Percentiles rank a stretch among this genome's conserved stretches.
Conservation (phyloP, 768 basidiomycete genomes). For the Omphalotus guepiniiformis region DNA sequence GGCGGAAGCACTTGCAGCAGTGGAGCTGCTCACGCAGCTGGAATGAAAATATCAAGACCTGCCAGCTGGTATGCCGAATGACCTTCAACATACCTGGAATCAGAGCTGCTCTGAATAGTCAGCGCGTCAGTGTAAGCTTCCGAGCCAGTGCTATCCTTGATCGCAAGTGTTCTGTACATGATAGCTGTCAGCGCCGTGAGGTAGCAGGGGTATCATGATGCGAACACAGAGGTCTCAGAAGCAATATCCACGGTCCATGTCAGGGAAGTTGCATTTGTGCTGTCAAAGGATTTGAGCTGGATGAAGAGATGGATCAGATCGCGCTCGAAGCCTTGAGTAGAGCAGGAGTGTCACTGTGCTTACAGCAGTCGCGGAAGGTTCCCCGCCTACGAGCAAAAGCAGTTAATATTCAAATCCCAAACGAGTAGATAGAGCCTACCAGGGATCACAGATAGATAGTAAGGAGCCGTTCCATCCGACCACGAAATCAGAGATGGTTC, state of each 20-base stretch:
- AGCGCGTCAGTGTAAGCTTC: conserved; percentile 49
- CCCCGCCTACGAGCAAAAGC: conserved; percentile 40
- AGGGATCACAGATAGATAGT: conserved; percentile 57
- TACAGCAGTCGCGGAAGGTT: conserved; percentile 49
- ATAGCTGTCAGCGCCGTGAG: conserved; percentile 7
- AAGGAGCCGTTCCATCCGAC: conserved; percentile 49
- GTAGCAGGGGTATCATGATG: neutral
- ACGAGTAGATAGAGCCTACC: conserved; percentile 33
- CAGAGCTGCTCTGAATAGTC: conserved; percentile 34
- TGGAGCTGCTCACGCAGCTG: conserved; percentile 7
- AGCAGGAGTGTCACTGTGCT: conserved; percentile 21
- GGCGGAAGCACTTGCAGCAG: neutral
- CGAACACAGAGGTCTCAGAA: conserved; percentile 45
- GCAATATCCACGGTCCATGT: conserved; percentile 57
- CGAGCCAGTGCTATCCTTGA: conserved; percentile 58
- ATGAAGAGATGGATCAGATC: conserved; percentile 10
- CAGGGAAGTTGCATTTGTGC: conserved; percentile 33
- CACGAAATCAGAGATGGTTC: conserved; percentile 59
- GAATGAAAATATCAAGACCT: neutral
- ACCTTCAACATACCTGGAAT: conserved; percentile 27
- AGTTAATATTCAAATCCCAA: neutral
- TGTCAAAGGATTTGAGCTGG: conserved; percentile 53
- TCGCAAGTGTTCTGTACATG: conserved; percentile 39
- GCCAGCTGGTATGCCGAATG: neutral
- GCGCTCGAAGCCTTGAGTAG: conserved; percentile 7